Base-by-base conservation (phyloP, 352 stramenopile species). In the Phytophthora colocasiae region DNA sequence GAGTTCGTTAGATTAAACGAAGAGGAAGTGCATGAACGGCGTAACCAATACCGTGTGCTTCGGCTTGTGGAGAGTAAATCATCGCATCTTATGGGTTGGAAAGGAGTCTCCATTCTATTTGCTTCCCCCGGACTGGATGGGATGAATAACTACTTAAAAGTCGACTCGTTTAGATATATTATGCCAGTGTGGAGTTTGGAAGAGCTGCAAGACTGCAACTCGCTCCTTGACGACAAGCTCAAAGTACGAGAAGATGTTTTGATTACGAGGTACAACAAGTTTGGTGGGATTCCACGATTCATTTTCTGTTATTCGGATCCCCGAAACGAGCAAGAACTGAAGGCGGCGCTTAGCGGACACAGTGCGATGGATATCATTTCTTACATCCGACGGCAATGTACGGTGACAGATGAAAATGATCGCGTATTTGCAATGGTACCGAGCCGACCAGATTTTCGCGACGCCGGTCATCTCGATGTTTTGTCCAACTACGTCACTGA, bases 251-350 rank as follows among this genome's bases (percentile, higher is more conserved):
- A 63, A 4, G 6, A 75, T 22, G 66, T 92, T 12, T 91, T 73
- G 10, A 82, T 63, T 19, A 71, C 83, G 19, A 93, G 77, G 44
- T 95, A 73, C 29, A 90, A 58, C 15, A 74, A 80, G 56, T 91
- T 82, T 5, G 87, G 41, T 14, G 66, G 45, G 58, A 67, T 85
- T 58, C 62, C 73, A 14, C 26, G 55, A 15, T 47, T 24, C 8
- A 47, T 54, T 14, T 55, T 63, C 22, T 48, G 43, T 10, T 4
- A 14, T 36, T 19, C 43, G 2, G 32, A 55, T 7, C 0, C 3
- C 9, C 8, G 46, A 45, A 6, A 24, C 15, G 3, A 52, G 5
- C 15, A 9, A 17, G 8, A 51, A 22, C 27, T 51, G 41, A 17
- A 10, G 4, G 2, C 4, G 14, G 27, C 53, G 46, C 24, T 61